Base-by-base conservation (phyloP, 208 protist genomes). In the Leishmania lainsoni region DNA sequence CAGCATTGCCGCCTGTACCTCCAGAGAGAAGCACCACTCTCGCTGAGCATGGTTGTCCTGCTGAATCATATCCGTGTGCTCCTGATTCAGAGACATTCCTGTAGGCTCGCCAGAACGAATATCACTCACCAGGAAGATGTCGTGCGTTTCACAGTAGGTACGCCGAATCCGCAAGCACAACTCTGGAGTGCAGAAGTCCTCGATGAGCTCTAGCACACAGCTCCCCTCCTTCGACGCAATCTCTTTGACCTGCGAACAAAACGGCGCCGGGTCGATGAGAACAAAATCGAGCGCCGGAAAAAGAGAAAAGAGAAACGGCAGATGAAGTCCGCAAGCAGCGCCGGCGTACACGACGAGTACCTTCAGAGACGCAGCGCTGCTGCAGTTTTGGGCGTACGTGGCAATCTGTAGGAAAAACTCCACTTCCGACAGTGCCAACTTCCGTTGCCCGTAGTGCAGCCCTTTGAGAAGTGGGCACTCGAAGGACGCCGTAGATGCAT, bases 361-460 rank as follows among this genome's bases (percentile, higher is more conserved):
- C 63, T 48, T 78, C 32, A 20, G 17, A 1, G 79, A 54, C 2
- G 52, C 56, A 5, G 58, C 56, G n/a, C 78, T 61, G 5, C 56
- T 0, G 39, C 35, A 12, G 35, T 29, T 26, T 32, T 51, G 56
- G 4, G 39, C 0, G 32, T 49, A 59, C 32, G 49, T 9, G 5
- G 52, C 20, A 49, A 94, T 84, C 8, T 83, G 81, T 22, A 88
- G 86, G 20, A 99, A 90, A 77, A 99, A 98, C 89, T 99, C 95
- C 49, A 99, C 90, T 84, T 99, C 98, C 3, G 94, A 97, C 5
- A 99, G 81, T 5, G 99, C 86, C 72, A 99, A 81, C 83, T 99
- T 99, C 29, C 98, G 89, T 89, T 99, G 98, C 22, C 98, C 98
- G 88, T 93, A 99, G 86, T 99, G 98, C 45, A 98, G 86, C 8